phyloP scores from a whole-genome alignment of 176 grass and related monocot genomes.

The Cocos nucifera region DNA sequence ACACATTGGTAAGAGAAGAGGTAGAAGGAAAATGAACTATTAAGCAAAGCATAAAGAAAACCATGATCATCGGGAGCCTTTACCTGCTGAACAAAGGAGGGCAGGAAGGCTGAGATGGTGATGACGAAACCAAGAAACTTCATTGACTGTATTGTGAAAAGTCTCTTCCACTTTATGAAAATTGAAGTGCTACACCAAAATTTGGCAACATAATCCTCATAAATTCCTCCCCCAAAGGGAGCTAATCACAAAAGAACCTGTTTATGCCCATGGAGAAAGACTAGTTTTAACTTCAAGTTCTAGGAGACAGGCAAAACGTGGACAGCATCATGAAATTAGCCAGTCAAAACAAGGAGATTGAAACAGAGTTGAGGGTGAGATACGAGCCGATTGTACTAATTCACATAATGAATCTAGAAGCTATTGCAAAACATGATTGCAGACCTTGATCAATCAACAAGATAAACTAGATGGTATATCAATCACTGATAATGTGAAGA shows the following conservation, averaged over 20 bases:
- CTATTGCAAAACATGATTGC: no score
- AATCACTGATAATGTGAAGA: not conserved
- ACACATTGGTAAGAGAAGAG: conserved; percentile 93
- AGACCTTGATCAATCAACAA: no score
- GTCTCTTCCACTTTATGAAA: conserved; percentile 85
- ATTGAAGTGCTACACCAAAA: conserved; percentile 94
- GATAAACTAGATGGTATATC: not conserved
- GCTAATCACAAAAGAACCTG: conserved; percentile 71
- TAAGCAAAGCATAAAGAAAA: conserved; percentile 81
- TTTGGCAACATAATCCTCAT: conserved; percentile 93
- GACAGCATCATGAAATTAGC: no score
- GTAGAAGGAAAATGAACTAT: conserved; percentile 79
- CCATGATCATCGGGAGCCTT: conserved; percentile 69
- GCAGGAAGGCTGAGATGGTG: conserved; percentile 69
- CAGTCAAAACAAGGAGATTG: no score
- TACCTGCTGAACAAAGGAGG: conserved; percentile 82
- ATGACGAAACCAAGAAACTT: conserved; percentile 67
- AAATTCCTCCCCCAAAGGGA: conserved; percentile 91
- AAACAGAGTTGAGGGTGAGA: no score
- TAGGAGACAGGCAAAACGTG: conserved; percentile 2
- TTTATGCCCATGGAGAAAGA: conserved; percentile 10
- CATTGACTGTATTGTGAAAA: conserved; percentile 50
- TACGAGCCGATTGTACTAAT: no score
- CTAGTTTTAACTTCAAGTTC: conserved; percentile 10
- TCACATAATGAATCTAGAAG: no score